Conservation (phyloP, 2,329 filamentous ascomycete genomes). For the Xylariaceae sp. region DNA sequence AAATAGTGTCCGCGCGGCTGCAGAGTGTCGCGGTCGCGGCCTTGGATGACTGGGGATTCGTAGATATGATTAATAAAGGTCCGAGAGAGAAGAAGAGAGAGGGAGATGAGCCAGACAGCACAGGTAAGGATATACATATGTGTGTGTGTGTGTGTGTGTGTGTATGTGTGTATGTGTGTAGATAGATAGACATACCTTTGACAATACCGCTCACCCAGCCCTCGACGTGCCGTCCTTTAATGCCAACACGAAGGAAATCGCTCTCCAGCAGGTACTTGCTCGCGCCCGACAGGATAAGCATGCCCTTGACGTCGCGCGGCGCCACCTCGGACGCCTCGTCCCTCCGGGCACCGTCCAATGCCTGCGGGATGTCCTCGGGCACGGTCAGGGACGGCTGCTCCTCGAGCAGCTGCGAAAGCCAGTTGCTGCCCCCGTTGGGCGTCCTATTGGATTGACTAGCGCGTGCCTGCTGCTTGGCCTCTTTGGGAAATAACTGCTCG, state of each 20-base stretch:
- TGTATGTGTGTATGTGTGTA: not conserved
- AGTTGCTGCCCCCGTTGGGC: slow-evolving; percentile 8
- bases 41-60: slow-evolving; percentile 57
- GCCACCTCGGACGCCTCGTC: slow-evolving; percentile 2
- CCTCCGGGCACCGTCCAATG: not conserved
- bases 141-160: no score
- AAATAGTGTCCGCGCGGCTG: slow-evolving; percentile 67
- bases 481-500: slow-evolving; percentile 59
- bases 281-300: slow-evolving; percentile 62
- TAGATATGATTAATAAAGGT: not conserved
- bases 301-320: slow-evolving; percentile 28
- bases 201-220: slow-evolving; percentile 67
- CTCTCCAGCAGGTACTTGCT: slow-evolving; percentile 63
- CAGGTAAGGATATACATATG: not conserved
- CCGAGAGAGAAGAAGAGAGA: slow-evolving; percentile 6
- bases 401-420: slow-evolving; percentile 26
- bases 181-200: slow-evolving; percentile 46
- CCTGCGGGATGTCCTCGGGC: slow-evolving; percentile 6
- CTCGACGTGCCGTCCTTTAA: slow-evolving; percentile 65
- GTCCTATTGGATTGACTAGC: slow-evolving; percentile 3
- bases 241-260: slow-evolving; percentile 72
- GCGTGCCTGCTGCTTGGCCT: slow-evolving; percentile 36
- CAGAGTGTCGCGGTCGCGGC: slow-evolving; percentile 64
- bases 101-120: not conserved
- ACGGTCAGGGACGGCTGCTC: slow-evolving; percentile 10